phyloP scores from a whole-genome alignment of 805 yeast genomes.

The Wickerhamiella siamensis region DNA sequence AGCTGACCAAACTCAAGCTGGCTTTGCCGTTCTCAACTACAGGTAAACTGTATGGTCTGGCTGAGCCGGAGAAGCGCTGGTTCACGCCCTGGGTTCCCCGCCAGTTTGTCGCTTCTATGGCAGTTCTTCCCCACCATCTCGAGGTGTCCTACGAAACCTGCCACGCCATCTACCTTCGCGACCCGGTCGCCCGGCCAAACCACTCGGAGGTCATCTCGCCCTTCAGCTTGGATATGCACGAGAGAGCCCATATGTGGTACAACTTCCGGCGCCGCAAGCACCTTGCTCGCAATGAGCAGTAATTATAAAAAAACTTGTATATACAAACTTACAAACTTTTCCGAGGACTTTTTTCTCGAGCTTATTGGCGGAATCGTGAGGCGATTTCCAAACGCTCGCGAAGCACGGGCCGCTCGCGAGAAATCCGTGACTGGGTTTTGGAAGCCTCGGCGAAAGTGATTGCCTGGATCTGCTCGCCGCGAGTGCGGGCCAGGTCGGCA shows the following conservation, averaged over 20 bases:
- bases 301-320: constrained; percentile 3
- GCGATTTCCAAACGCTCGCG: constrained; percentile 20
- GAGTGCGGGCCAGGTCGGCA: constrained; percentile 65
- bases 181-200: constrained; percentile 95
- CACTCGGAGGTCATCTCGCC: constrained; percentile 93
- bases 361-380: constrained; percentile 9
- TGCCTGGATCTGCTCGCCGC: constrained; percentile 80
- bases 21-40: constrained; percentile 31
- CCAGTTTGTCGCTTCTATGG: constrained; percentile 83
- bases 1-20: constrained; percentile 31
- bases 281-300: constrained; percentile 10
- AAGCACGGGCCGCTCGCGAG: constrained; percentile 23
- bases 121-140: constrained; percentile 80
- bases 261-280: constrained; percentile 24
- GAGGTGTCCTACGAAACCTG: constrained; percentile 85
- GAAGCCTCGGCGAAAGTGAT: constrained; percentile 87
- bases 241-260: constrained; percentile 91
- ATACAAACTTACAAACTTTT: neutral
- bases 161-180: constrained; percentile 91
- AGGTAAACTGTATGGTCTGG: constrained; percentile 60
- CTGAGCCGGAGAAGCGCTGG: constrained; percentile 61
- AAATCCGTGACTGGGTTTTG: constrained; percentile 66
- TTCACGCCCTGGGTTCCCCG: constrained; percentile 97
- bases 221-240: constrained; percentile 64
- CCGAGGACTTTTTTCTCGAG: neutral